phyloP scores from a whole-genome alignment of 257 asterid species.

The Ophiorrhiza pumila region DNA sequence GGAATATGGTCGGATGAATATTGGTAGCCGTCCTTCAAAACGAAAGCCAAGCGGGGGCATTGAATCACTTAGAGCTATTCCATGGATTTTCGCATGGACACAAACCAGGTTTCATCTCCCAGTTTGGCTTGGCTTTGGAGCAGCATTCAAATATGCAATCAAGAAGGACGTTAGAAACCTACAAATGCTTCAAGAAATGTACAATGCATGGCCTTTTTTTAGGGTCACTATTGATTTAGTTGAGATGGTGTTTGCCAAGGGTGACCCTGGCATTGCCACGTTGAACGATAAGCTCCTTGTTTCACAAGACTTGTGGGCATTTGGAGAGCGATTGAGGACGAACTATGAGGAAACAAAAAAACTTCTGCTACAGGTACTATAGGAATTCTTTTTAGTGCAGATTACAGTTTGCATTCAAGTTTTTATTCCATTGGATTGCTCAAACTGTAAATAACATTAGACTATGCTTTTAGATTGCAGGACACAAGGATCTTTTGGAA shows the following conservation, averaged over 20 bases:
- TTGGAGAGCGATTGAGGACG: slow-evolving; percentile 41
- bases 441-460: too few species aligned
- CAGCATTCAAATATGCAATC: slow-evolving; percentile 42
- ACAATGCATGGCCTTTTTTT: slow-evolving; percentile 55
- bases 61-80: slow-evolving; percentile 55
- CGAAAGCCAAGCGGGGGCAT: slow-evolving; percentile 56
- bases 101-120: slow-evolving; percentile 60
- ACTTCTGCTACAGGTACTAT: slow-evolving; percentile 38
- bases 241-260: slow-evolving; percentile 61
- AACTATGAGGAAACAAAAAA: slow-evolving; percentile 39
- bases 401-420: neutral
- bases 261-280: slow-evolving; percentile 51
- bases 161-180: slow-evolving; percentile 40
- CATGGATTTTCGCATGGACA: slow-evolving; percentile 65
- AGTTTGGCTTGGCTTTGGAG: slow-evolving; percentile 60
- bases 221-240: slow-evolving; percentile 48
- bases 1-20: slow-evolving; percentile 56
- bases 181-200: slow-evolving; percentile 43
- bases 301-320: slow-evolving; percentile 40
- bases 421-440: neutral
- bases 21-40: slow-evolving; percentile 61
- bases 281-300: slow-evolving; percentile 48
- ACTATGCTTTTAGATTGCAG: too few species aligned
- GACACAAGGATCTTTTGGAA: slow-evolving; percentile 49
- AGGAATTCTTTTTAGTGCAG: neutral